Base-by-base conservation (phyloP, 2,329 filamentous ascomycete species). In the Trichoderma afroharzianum region DNA sequence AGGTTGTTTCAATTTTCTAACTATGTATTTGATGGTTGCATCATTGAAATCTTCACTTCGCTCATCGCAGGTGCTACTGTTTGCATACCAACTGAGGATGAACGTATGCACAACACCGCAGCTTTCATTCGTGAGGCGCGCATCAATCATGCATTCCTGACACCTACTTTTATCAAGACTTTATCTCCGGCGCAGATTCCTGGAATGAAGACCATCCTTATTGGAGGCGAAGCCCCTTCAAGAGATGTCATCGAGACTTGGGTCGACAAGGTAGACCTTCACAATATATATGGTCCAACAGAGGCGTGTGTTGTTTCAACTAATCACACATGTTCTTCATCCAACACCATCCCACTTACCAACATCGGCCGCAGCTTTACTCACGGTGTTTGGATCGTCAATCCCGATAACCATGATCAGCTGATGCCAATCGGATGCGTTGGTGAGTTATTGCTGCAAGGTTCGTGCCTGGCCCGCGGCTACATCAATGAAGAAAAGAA, bases 191-290 rank as follows among this genome's bases (percentile, higher is more conserved):
- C 57, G 0, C 55, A 57, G 21, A 30, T 73, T 9, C 72, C 73
- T 3, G 55, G 18, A 21, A 18, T 76, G 3, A 68, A 73, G 33
- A 62, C 70, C 1, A 57, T 76, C 6, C 30, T 73, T 2, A 12
- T 71, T 1, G 64, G 15, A 7, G 74, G 75, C 1, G 75, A 76
- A 36, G 50, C 73, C 6, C 28, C 72, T 1, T 86, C 70, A 81
- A 85, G 7, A 80, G 73, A 28, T 68, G 72, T 6, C 28, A 6
- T 68, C 11, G 58, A 66, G 3, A 33, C 7, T 7, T 78, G 77
- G 77, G 47, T 28, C 7, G 70, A 55, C 9, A 15, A 67, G 1
- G 33, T 73, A 3, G 39, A 39, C 0, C 26, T 76, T 2, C 15
- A 70, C 21, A 75, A 74, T 24, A 47, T 6, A 1, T 78, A 74